A percentile compares a stretch with the other conserved stretches of the same genome.
phyloP scores from a whole-genome alignment of 2,329 filamentous ascomycete species.

The Rutstroemia sp. region DNA sequence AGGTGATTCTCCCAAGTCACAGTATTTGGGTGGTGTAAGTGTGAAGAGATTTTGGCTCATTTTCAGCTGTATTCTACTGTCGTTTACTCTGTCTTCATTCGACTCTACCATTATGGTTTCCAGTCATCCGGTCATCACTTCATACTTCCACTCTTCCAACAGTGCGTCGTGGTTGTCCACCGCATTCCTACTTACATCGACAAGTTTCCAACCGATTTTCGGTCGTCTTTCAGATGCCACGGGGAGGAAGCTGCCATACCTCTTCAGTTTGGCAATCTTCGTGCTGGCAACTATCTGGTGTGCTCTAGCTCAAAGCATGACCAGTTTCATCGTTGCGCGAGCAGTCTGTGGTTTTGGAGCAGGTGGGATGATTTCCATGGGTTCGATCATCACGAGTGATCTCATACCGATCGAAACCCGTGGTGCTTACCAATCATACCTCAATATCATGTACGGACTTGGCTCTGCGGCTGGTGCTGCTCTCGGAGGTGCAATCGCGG shows the following conservation, averaged over 20 bases:
- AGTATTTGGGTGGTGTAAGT: constrained; percentile 37
- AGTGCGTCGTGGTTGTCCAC: constrained; percentile 78
- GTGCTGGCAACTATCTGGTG: constrained; percentile 61
- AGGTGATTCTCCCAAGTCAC: constrained; percentile 16
- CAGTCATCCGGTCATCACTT: constrained; percentile 73
- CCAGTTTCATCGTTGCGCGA: constrained; percentile 62
- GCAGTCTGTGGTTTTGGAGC: constrained; percentile 67
- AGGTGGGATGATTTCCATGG: constrained; percentile 62
- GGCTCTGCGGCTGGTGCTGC: constrained; percentile 56
- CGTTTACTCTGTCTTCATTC: constrained; percentile 56
- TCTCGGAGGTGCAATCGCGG: constrained; percentile 62
- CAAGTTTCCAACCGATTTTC: constrained; percentile 67
- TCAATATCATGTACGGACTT: constrained; percentile 58
- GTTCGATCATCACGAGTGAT: constrained; percentile 65
- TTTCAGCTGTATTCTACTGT: constrained; percentile 50
- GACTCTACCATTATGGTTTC: constrained; percentile 78
- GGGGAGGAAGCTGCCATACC: constrained; percentile 59
- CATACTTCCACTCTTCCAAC: constrained; percentile 70
- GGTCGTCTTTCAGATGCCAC: constrained; percentile 68
- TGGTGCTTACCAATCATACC: constrained; percentile 65
- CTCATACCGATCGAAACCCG: constrained; percentile 59
- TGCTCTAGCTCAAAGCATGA: constrained; percentile 57
- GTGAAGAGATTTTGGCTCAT: constrained; percentile 52
- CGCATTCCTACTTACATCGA: constrained; percentile 69
- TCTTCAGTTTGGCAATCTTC: constrained; percentile 57